phyloP scores from a whole-genome alignment of 2,329 filamentous ascomycete species.

The Diplodia intermedia region DNA sequence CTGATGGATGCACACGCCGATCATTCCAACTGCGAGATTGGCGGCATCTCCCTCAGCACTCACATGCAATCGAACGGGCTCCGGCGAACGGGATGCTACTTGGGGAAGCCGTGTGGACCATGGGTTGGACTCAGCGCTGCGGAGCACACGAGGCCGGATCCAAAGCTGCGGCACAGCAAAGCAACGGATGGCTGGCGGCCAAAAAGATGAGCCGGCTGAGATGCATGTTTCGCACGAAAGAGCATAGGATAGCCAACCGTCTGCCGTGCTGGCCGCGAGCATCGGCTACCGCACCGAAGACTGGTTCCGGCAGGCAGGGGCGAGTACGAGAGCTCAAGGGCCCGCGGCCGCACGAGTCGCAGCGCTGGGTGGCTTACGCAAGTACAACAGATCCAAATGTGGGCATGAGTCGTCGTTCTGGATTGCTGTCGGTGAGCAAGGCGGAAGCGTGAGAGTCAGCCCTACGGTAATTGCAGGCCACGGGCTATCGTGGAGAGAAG shows the following conservation, averaged over 20 bases:
- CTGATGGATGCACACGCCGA: constrained; percentile 7
- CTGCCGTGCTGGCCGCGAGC: constrained; percentile 7
- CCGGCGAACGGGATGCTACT: constrained; percentile 10
- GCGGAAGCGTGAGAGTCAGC: constrained; percentile 5
- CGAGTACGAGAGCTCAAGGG: constrained; percentile 13
- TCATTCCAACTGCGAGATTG: constrained; percentile 8
- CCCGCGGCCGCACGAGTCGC: neutral
- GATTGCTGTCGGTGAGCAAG: neutral
- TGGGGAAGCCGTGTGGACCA: constrained; percentile 15
- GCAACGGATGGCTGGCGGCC: too few species aligned
- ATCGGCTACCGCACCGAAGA: constrained; percentile 3
- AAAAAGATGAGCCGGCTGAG: neutral
- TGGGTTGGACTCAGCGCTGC: neutral
- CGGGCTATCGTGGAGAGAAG: neutral
- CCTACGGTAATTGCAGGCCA: constrained; percentile 20
- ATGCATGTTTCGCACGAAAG: constrained; percentile 28
- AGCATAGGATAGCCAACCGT: constrained; percentile 21
- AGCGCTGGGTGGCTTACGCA: neutral
- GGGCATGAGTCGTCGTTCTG: neutral
- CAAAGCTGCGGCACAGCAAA: constrained; percentile 12
- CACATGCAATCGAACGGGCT: constrained; percentile 12
- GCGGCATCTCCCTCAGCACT: constrained; percentile 9
- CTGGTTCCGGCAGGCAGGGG: neutral
- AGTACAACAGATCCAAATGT: constrained; percentile 5
- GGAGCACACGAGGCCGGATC: neutral